phyloP scores from a whole-genome alignment of 225 moss, liverwort and hornwort genomes.

The Sphagnum tenellum region DNA sequence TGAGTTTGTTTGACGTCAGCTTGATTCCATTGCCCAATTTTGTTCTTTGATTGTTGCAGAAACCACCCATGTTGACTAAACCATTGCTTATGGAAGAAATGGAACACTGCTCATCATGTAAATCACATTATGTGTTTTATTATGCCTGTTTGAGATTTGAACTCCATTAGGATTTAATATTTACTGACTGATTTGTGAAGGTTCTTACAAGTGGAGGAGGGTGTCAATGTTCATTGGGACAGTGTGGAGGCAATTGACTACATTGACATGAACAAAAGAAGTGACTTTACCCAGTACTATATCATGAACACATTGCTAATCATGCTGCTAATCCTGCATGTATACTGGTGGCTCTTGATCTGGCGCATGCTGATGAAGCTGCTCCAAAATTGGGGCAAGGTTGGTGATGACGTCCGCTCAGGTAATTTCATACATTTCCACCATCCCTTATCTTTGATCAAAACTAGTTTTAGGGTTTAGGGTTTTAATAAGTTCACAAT shows the following conservation, averaged over 20 bases:
- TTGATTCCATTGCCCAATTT: too few species aligned
- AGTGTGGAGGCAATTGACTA: constrained; percentile 51
- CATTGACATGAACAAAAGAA: constrained; percentile 34
- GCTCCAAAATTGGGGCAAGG: constrained; percentile 54
- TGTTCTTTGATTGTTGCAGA: too few species aligned
- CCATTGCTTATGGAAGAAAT: too few species aligned
- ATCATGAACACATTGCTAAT: constrained; percentile 60
- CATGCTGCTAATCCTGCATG: constrained; percentile 58
- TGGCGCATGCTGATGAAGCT: constrained; percentile 70
- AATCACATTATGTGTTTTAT: too few species aligned
- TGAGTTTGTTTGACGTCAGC: too few species aligned
- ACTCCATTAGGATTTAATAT: too few species aligned
- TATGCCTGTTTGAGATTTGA: too few species aligned
- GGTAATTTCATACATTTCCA: constrained; percentile 12
- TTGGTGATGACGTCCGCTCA: constrained; percentile 75
- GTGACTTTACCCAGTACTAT: constrained; percentile 46
- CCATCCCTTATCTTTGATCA: neutral
- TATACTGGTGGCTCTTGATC: constrained; percentile 89
- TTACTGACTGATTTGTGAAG: neutral
- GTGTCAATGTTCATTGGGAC: constrained; percentile 7
- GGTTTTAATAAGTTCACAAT: neutral
- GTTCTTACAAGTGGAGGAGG: neutral
- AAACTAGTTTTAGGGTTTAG: too few species aligned
- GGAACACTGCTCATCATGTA: too few species aligned
- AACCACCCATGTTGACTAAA: too few species aligned